Conservation (phyloP, 139 green algal genomes). For the Chlamydomonas sp. region DNA sequence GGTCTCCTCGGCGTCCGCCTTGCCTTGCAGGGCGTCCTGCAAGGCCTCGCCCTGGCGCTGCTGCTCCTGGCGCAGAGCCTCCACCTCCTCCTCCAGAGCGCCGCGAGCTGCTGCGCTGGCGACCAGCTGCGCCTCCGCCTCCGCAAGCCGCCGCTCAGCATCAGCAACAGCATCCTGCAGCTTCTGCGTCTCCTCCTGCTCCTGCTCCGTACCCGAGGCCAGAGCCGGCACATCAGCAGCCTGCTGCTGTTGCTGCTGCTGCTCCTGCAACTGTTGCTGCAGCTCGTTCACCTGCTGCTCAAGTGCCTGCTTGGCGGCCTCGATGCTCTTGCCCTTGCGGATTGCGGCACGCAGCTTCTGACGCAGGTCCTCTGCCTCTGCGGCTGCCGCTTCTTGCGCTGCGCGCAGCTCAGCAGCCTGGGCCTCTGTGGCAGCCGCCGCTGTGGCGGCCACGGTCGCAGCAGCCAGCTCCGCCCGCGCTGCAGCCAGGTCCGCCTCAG, state of each 20-base stretch:
- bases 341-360: constrained; percentile 40
- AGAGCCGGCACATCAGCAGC: neutral
- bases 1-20: too few species aligned
- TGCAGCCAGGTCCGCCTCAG: too few species aligned
- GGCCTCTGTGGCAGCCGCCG: neutral
- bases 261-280: neutral
- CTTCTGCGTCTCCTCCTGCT: neutral
- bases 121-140: neutral
- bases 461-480: neutral
- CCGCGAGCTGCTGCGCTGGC: too few species aligned
- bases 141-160: neutral
- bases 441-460: neutral
- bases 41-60: too few species aligned
- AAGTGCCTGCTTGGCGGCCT: constrained; percentile 9
- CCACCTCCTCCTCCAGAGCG: too few species aligned
- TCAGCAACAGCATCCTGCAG: neutral
- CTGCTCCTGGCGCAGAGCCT: too few species aligned
- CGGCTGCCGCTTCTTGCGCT: neutral
- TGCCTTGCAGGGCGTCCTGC: too few species aligned
- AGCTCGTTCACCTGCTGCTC: constrained; percentile 30
- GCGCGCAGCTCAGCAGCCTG: neutral
- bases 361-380: constrained; percentile 41
- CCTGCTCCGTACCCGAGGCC: neutral
- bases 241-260: neutral
- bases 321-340: constrained; percentile 44